Base-by-base conservation (phyloP, 169 alveolate species). In the Plasmodium vivax region DNA sequence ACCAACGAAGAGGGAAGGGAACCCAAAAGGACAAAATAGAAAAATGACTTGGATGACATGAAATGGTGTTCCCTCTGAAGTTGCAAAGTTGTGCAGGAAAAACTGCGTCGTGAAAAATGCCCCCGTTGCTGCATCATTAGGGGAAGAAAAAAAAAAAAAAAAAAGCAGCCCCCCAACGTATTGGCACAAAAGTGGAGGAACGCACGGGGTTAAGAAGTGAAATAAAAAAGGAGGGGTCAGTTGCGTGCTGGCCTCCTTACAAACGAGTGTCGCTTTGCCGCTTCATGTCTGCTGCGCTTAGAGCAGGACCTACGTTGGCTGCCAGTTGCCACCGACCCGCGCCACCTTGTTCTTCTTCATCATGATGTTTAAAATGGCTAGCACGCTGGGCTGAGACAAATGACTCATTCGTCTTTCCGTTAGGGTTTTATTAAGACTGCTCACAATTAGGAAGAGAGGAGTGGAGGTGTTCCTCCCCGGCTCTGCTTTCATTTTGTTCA, bases 251-350 rank as follows among this genome's bases (percentile, higher is more conserved):
- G 62, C 1, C 8, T 51, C 62, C 10, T 51, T 51, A 51, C 23
- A 51, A 12, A 51, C 16, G 23, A 14, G 62, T 51, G 62, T 23
- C 1, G 19, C 62, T 2, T 51, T 47, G n/a, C 16, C 19, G 9
- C 14, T 47, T 47, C 58, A 0, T 47, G 10, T 47, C 14, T 51
- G 19, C 62, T 51, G 3, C 27, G 47, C 16, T 3, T 38, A 4
- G 9, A 68, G 43, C 1, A 36, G 4, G 30, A 0, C 38, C 38
- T 88, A 88, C 3, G 62, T 34, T 1, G 94, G 94, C 72, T 80
- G 94, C 94, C 94, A 88, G 73, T 88, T 88, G 3, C 94, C 94
- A 7, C 94, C 94, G 30, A 80, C 58, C 19, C 94, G 72, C 16
- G 36, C 83, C 16, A 88, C 82, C 47, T 79, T 88, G 51, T 88